A percentile compares a stretch with the other conserved stretches of the same genome.
Conservation (phyloP, 345 rosid species). For the Ceriops decandra region DNA sequence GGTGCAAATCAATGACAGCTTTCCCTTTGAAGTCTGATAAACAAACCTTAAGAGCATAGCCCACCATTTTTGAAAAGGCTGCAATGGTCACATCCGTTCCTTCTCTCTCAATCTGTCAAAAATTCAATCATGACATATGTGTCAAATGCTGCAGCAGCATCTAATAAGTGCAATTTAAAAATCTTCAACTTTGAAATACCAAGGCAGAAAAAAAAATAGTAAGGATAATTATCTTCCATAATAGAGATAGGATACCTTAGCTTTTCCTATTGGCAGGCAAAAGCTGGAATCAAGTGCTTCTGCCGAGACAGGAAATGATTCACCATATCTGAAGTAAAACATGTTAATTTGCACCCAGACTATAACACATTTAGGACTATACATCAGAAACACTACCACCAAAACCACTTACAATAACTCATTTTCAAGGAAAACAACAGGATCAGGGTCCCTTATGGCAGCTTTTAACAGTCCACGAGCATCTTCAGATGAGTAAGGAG, state of each 20-base stretch:
- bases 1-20: background rate
- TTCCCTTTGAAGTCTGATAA: background rate
- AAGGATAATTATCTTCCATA: constrained; percentile 7
- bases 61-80: constrained; percentile 87
- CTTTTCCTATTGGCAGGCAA: constrained; percentile 93
- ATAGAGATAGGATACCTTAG: constrained; percentile 50
- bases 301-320: constrained; percentile 80
- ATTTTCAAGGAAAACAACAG: constrained; percentile 93
- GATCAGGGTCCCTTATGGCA: constrained; percentile 95
- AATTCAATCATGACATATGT: background rate
- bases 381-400: background rate
- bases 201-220: background rate
- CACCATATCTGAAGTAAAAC: constrained; percentile 63
- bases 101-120: constrained; percentile 74
- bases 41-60: constrained; percentile 75
- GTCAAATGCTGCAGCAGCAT: background rate
- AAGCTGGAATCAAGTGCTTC: constrained; percentile 91
- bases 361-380: constrained; percentile 6
- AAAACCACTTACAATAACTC: constrained; percentile 69
- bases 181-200: background rate
- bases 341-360: constrained; percentile 11
- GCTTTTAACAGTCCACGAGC: constrained; percentile 89
- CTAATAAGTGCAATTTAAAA: background rate
- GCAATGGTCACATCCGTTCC: constrained; percentile 86
- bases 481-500: constrained; percentile 88